A percentile compares a stretch with the other conserved stretches of the same genome.
phyloP scores from a whole-genome alignment of 192 early-diverging fungal species.

The Backusella macrospora region DNA sequence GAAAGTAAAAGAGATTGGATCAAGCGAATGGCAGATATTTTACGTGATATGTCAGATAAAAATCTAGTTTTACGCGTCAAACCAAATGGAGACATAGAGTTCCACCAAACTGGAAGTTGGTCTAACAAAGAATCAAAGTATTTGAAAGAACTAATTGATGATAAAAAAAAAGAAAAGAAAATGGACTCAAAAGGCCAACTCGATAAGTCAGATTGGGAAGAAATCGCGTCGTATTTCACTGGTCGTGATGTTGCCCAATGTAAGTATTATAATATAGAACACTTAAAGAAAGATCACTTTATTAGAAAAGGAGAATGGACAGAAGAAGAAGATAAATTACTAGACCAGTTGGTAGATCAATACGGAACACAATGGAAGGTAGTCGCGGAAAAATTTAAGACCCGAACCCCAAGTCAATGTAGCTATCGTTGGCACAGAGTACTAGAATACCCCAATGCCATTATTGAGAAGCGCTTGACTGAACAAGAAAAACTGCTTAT shows the following conservation, averaged over 20 bases:
- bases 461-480: background rate
- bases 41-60: background rate
- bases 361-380: background rate
- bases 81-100: background rate
- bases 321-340: constrained; percentile 13
- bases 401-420: background rate
- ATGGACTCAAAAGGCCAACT: background rate
- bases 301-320: background rate
- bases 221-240: background rate
- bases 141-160: background rate
- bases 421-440: constrained; percentile 10
- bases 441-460: background rate
- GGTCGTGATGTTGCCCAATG: background rate
- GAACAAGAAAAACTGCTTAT: constrained; percentile 30
- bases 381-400: background rate
- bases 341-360: background rate
- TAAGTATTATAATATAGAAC: background rate
- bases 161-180: background rate
- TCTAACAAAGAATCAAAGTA: background rate
- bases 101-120: constrained; percentile 15
- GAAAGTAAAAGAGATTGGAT: constrained; percentile 12
- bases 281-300: background rate
- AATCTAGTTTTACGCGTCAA: background rate
- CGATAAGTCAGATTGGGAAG: constrained; percentile 5
- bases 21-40: background rate